These are phyloP conservation scores for Lyophyllum shimeji DNA, from an alignment of 768 basidiomycete genomes.

Conservation along the genomic window DNA sequence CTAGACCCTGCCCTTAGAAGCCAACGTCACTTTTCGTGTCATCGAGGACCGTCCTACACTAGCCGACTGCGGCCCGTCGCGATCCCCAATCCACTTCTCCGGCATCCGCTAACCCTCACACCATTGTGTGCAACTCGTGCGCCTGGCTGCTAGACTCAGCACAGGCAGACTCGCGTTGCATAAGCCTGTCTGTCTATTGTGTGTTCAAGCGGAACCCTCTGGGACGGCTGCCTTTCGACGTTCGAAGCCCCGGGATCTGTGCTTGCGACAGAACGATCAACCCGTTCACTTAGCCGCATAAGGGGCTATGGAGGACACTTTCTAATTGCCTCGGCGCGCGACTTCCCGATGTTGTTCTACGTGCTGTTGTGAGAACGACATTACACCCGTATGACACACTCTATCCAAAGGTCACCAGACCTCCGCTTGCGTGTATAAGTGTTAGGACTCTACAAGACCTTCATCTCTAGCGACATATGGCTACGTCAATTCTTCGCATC, in stretches of 20 bases:
- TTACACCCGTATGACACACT: neutral
- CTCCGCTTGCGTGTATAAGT: slow-evolving; percentile 3
- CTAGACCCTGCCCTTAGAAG: neutral
- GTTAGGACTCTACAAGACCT: neutral
- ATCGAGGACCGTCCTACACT: neutral
- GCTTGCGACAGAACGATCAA: neutral
- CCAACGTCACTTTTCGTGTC: neutral
- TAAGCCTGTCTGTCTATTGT: neutral
- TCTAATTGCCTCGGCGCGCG: neutral
- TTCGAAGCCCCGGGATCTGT: neutral
- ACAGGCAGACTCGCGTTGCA: neutral
- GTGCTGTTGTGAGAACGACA: neutral
- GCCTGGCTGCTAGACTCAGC: neutral
- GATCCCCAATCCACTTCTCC: neutral
- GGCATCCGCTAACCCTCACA: neutral
- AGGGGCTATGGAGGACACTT: neutral
- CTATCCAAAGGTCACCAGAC: slow-evolving; percentile 4
- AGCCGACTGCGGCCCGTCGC: neutral
- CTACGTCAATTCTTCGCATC: slow-evolving; percentile 1
- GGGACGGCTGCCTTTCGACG: neutral
- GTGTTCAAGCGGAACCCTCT: slow-evolving; percentile 1
- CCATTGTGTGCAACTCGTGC: neutral
- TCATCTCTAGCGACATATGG: neutral
- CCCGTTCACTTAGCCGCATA: slow-evolving; percentile 1
- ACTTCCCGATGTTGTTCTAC: neutral